These are phyloP conservation scores for Agroathelia rolfsii DNA, from an alignment of 1,284 basidiomycete species.

Conservation along the genomic window DNA sequence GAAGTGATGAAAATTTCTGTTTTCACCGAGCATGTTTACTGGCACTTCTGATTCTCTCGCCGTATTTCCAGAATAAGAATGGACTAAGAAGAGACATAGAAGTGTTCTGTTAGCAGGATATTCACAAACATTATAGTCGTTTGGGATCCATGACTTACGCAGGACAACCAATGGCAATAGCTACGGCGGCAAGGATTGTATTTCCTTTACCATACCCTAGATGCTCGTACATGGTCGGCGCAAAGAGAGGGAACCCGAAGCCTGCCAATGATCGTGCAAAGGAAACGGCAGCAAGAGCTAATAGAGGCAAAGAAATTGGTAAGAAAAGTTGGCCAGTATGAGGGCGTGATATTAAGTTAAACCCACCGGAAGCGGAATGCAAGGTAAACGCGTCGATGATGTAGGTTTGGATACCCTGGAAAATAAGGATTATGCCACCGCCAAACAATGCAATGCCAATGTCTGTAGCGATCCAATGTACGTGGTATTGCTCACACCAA, in stretches of 20 bases:
- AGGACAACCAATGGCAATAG: conserved; percentile 52
- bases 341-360: conserved; percentile 2
- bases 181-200: conserved; percentile 45
- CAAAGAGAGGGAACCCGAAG: conserved; percentile 62
- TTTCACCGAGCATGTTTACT: conserved; percentile 22
- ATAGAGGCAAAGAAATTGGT: background rate
- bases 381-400: conserved; percentile 59
- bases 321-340: conserved; percentile 16
- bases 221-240: conserved; percentile 50
- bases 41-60: conserved; percentile 31
- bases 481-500: conserved; percentile 46
- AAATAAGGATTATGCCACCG: conserved; percentile 42
- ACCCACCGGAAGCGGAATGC: conserved; percentile 50
- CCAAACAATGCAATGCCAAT: conserved; percentile 50
- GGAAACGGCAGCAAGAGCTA: conserved; percentile 49
- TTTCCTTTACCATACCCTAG: conserved; percentile 59
- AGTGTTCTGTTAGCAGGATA: conserved; percentile 1
- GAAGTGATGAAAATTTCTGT: too few relatives aligned
- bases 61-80: conserved; percentile 44
- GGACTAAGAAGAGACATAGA: conserved; percentile 25
- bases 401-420: conserved; percentile 53
- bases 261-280: conserved; percentile 51
- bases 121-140: conserved; percentile 1
- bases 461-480: conserved; percentile 62
- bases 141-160: conserved; percentile 33